These are phyloP conservation scores for Pythium insidiosum DNA, from an alignment of 352 stramenopile species.

Conservation along the genomic window DNA sequence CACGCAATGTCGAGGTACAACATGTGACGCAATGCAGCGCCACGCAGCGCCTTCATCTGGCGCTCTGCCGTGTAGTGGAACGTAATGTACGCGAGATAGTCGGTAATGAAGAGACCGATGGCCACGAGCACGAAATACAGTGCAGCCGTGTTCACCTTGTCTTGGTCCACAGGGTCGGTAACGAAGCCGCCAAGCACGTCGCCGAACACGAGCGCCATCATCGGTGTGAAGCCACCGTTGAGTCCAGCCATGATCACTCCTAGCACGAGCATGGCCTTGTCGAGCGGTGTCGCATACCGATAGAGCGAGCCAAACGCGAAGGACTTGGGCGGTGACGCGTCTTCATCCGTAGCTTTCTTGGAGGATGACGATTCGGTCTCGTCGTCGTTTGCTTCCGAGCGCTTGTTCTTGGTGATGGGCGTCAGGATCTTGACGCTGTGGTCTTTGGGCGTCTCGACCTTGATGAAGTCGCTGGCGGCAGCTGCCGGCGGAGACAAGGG, in stretches of 20 bases:
- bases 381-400: too few species aligned
- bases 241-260: slow-evolving; percentile 16
- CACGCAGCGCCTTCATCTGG: slow-evolving; percentile 18
- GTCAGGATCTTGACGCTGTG: too few species aligned
- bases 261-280: slow-evolving; percentile 15
- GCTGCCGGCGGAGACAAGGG: too few species aligned
- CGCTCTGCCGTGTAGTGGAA: slow-evolving; percentile 18
- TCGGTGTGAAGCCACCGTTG: slow-evolving; percentile 26
- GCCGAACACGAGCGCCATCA: slow-evolving; percentile 30
- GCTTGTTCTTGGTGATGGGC: too few species aligned
- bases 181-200: slow-evolving; percentile 21
- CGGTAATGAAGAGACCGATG: slow-evolving; percentile 18
- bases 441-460: too few species aligned
- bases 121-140: slow-evolving; percentile 12
- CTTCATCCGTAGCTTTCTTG: too few species aligned
- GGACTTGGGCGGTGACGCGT: too few species aligned
- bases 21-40: slow-evolving; percentile 8
- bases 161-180: slow-evolving; percentile 15
- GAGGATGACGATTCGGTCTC: too few species aligned
- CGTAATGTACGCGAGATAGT: slow-evolving; percentile 18
- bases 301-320: slow-evolving; percentile 22
- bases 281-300: slow-evolving; percentile 12
- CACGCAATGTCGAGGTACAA: slow-evolving; percentile 16
- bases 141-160: slow-evolving; percentile 10
- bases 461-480: too few species aligned